phyloP scores from a whole-genome alignment of 352 stramenopile species.

The Plasmopara viticola region DNA sequence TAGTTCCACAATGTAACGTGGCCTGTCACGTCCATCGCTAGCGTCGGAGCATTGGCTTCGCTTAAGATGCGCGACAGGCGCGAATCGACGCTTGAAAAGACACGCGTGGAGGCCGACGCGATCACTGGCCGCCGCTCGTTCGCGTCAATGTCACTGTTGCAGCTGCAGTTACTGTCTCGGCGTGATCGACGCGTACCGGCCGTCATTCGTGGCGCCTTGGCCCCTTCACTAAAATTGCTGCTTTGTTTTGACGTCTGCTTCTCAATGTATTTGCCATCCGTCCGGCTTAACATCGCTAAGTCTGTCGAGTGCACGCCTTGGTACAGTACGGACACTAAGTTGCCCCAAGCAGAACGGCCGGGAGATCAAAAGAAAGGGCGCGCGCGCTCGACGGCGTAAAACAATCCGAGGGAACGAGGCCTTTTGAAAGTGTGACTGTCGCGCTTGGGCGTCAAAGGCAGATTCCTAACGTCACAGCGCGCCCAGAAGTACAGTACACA shows the following conservation, averaged over 20 bases:
- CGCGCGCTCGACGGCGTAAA: neutral
- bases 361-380: constrained; percentile 14
- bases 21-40: constrained; percentile 37
- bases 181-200: constrained; percentile 14
- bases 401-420: neutral
- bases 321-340: constrained; percentile 1
- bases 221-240: constrained; percentile 1
- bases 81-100: constrained; percentile 2
- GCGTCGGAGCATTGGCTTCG: constrained; percentile 42
- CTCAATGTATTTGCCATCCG: constrained; percentile 5
- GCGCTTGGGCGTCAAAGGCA: neutral
- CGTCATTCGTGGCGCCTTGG: neutral
- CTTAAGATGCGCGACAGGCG: constrained; percentile 43
- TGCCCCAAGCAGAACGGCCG: constrained; percentile 13
- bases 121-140: constrained; percentile 11
- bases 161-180: constrained; percentile 20
- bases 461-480: neutral
- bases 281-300: constrained; percentile 5
- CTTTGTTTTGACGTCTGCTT: neutral
- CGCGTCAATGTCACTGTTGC: constrained; percentile 6
- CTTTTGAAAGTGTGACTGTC: neutral
- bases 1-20: constrained; percentile 64
- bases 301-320: constrained; percentile 6
- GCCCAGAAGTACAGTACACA: neutral
- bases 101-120: constrained; percentile 3